Evolutionary conservation across 2,329 filamentous ascomycete genomes (phyloP).

Genomic region (Arthrobotrys musiformis): DNA sequence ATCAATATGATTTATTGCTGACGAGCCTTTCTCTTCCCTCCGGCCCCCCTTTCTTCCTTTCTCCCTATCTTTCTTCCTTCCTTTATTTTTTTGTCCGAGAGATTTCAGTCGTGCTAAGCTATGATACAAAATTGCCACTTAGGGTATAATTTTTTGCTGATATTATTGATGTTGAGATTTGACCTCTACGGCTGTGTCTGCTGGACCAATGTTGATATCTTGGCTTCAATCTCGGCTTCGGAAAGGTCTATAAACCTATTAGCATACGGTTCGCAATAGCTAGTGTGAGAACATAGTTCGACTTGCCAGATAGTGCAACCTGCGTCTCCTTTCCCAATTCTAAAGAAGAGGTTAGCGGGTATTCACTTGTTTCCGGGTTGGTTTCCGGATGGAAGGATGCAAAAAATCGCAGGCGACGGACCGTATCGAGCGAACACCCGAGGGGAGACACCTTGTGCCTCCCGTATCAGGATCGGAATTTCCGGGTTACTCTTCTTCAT

Average conservation of each 20-base stretch:
- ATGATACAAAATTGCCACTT: constrained; percentile 6
- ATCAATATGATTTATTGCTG: neutral
- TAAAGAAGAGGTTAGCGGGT: constrained; percentile 60
- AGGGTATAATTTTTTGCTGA: neutral
- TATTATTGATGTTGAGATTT: neutral
- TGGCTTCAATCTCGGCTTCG: constrained; percentile 77
- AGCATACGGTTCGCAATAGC: constrained; percentile 68
- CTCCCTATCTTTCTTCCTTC: too few species aligned
- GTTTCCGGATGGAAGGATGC: neutral
- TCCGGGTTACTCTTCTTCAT: constrained; percentile 99
- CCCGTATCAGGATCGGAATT: constrained; percentile 92
- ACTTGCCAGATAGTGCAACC: constrained; percentile 66
- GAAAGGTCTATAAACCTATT: constrained; percentile 69
- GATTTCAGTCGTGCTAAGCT: neutral
- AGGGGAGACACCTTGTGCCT: constrained; percentile 84
- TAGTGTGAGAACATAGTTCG: too few species aligned
- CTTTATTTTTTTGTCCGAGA: neutral
- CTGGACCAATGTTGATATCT: constrained; percentile 71
- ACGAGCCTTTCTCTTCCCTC: too few species aligned
- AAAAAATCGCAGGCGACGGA: constrained; percentile 65
- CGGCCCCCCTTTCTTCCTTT: too few species aligned
- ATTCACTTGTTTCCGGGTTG: neutral
- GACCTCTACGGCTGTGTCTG: constrained; percentile 6
- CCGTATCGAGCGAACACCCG: constrained; percentile 93
- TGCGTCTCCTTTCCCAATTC: constrained; percentile 76